A percentile compares a stretch with the other conserved stretches of the same genome.
phyloP scores from a whole-genome alignment of 1,139 yeast genomes.

The Entelexis paramagnoliae region DNA sequence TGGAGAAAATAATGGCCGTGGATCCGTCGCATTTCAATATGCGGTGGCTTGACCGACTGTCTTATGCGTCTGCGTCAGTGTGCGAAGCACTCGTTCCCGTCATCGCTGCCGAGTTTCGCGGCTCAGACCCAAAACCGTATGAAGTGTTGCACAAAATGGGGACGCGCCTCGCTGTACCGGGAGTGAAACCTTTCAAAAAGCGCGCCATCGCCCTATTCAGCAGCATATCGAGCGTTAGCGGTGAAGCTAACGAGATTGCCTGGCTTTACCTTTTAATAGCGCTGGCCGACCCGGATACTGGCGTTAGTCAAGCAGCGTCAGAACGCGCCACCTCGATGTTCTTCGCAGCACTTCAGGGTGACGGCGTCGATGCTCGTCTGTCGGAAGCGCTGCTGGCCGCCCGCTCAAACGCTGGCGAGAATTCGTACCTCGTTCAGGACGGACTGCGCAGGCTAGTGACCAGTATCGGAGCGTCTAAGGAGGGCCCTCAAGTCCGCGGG shows the following conservation, averaged over 20 bases:
- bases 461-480: not conserved
- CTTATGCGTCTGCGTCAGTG: constrained; percentile 12
- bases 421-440: not conserved
- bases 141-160: constrained; percentile 2
- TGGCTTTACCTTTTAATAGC: constrained; percentile 12
- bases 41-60: constrained; percentile 15
- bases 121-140: not conserved
- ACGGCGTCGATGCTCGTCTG: not conserved
- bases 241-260: not conserved
- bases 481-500: not conserved
- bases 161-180: constrained; percentile 15
- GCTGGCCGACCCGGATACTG: constrained; percentile 10
- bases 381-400: constrained; percentile 4
- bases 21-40: constrained; percentile 1
- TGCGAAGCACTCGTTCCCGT: constrained; percentile 19
- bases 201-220: constrained; percentile 3
- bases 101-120: not conserved
- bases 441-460: not conserved
- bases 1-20: constrained; percentile 7
- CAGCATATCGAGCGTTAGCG: not conserved
- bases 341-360: not conserved
- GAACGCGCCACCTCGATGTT: not conserved
- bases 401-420: not conserved
- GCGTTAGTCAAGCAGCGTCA: not conserved
- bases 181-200: constrained; percentile 14